Evolutionary conservation across 352 stramenopile species (phyloP).

Genomic region (Pelagophyceae sp.): DNA sequence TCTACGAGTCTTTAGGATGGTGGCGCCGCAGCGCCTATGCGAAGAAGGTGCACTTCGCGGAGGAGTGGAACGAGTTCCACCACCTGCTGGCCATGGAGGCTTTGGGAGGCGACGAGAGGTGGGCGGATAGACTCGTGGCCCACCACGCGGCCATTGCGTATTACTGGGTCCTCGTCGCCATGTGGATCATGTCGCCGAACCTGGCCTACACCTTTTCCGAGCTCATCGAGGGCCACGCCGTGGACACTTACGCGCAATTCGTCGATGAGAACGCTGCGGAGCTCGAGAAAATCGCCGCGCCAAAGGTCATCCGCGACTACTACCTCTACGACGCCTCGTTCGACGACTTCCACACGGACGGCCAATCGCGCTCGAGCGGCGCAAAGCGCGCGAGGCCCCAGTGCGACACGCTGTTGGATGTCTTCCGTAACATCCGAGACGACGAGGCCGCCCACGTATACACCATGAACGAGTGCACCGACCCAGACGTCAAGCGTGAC

Average conservation of each 20-base stretch:
- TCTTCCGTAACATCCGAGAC: constrained; percentile 15
- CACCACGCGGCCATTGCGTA: constrained; percentile 49
- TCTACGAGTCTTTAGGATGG: constrained; percentile 42
- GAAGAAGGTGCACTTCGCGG: constrained; percentile 47
- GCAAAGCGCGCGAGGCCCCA: neutral
- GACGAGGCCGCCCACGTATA: constrained; percentile 4
- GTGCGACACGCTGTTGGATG: neutral
- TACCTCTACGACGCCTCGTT: neutral
- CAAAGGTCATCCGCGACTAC: neutral
- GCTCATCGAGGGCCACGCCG: constrained; percentile 50
- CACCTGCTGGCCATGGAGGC: constrained; percentile 54
- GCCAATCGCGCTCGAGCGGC: too few relatives aligned
- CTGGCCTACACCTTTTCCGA: constrained; percentile 49
- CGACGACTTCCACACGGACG: neutral
- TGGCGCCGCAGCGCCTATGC: constrained; percentile 42
- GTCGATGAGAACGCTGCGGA: constrained; percentile 40
- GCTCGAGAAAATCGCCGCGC: neutral
- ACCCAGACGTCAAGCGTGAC: neutral
- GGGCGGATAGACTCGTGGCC: constrained; percentile 44
- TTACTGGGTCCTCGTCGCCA: constrained; percentile 38
- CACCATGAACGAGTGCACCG: neutral
- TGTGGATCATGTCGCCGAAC: constrained; percentile 38
- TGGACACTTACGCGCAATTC: constrained; percentile 51
- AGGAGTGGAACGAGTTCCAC: constrained; percentile 53
- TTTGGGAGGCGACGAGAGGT: constrained; percentile 45